Conservation (phyloP, 768 basidiomycete species). For the Chalciporus piperatus region DNA sequence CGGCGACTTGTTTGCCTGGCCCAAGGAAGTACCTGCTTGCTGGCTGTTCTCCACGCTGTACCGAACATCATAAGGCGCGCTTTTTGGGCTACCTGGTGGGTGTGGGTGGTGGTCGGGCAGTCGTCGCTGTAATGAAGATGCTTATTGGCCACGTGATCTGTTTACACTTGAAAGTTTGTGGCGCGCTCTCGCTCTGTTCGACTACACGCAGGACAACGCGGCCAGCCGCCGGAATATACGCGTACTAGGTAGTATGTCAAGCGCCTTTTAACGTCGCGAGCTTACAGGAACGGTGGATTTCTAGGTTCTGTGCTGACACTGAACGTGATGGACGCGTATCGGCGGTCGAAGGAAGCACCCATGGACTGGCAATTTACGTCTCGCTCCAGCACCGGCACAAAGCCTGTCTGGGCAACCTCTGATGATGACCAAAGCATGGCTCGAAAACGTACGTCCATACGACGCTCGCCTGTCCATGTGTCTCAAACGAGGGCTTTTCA, state of each 20-base stretch:
- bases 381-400: slow-evolving; percentile 48
- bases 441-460: slow-evolving; percentile 62
- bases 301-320: background rate
- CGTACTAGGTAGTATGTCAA: slow-evolving; percentile 19
- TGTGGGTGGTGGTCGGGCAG: slow-evolving; percentile 5
- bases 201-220: slow-evolving; percentile 4
- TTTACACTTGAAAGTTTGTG: slow-evolving; percentile 11
- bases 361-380: slow-evolving; percentile 90
- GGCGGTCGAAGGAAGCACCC: slow-evolving; percentile 72
- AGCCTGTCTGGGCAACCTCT: slow-evolving; percentile 55
- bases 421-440: slow-evolving; percentile 51
- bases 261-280: background rate
- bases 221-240: background rate
- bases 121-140: background rate
- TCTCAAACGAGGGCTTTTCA: slow-evolving; percentile 33
- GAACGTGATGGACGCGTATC: slow-evolving; percentile 24
- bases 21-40: slow-evolving; percentile 13
- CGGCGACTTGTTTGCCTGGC: slow-evolving; percentile 32
- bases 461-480: slow-evolving; percentile 18
- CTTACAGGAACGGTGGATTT: background rate
- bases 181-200: slow-evolving; percentile 14
- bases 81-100: background rate
- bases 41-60: slow-evolving; percentile 23
- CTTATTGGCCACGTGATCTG: slow-evolving; percentile 26
- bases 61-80: slow-evolving; percentile 26